phyloP scores from a whole-genome alignment of 2,329 filamentous ascomycete species.

The Colletotrichum sublineola region DNA sequence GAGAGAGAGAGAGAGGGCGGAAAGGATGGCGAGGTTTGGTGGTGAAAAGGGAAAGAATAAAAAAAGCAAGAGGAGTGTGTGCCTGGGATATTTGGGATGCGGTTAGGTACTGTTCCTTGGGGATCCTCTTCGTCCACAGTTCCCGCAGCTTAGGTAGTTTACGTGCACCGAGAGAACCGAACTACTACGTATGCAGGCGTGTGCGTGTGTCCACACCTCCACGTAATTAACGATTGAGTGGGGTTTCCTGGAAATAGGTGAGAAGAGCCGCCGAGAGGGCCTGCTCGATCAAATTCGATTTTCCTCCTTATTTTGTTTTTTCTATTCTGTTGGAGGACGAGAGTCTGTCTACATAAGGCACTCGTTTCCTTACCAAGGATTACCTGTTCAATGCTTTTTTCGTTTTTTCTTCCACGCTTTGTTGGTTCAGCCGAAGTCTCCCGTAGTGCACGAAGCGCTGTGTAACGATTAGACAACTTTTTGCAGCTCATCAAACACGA shows the following conservation, averaged over 20 bases:
- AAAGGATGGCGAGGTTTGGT: constrained; percentile 1
- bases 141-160: constrained; percentile 9
- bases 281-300: not conserved
- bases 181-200: not conserved
- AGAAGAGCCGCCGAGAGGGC: constrained; percentile 34
- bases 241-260: constrained; percentile 13
- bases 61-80: constrained; percentile 26
- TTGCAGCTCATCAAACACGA: constrained; percentile 7
- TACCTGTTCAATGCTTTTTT: not conserved
- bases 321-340: not conserved
- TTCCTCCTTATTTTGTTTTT: not conserved
- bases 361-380: not conserved
- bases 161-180: constrained; percentile 4
- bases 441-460: not conserved
- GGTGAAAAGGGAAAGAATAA: constrained; percentile 19
- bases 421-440: constrained; percentile 10
- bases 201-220: constrained; percentile 30
- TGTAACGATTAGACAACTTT: constrained; percentile 4
- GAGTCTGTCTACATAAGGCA: not conserved
- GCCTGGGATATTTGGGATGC: constrained; percentile 24
- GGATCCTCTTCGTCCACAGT: constrained; percentile 22
- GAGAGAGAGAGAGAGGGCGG: constrained; percentile 11
- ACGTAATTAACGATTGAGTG: constrained; percentile 35
- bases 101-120: constrained; percentile 20
- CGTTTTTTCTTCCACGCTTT: constrained; percentile 5